Conservation (phyloP, 2,329 filamentous ascomycete genomes). For the Ceratocystis lukuohia region DNA sequence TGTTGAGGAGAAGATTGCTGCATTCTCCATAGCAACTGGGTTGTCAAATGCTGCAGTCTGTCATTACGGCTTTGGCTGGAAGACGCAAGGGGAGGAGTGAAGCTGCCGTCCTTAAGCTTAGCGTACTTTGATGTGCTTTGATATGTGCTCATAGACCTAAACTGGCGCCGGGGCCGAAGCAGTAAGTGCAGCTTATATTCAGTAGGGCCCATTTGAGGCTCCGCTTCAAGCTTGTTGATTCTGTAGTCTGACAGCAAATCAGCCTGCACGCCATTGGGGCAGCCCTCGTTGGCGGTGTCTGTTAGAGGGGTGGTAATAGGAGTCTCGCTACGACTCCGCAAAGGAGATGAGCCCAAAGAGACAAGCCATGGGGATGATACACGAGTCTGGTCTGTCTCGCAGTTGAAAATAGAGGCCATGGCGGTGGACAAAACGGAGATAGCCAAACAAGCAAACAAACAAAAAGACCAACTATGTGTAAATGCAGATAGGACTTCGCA, state of each 20-base stretch:
- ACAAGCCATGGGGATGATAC: constrained; percentile 84
- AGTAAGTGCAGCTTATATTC: constrained; percentile 95
- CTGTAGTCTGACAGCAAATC: constrained; percentile 46
- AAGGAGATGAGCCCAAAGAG: constrained; percentile 32
- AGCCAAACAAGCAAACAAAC: constrained; percentile 1
- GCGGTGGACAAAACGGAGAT: constrained; percentile 16
- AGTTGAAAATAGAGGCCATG: constrained; percentile 96
- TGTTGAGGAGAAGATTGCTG: constrained; percentile 93
- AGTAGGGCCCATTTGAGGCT: constrained; percentile 85
- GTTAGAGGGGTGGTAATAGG: constrained; percentile 24
- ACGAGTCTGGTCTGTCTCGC: constrained; percentile 72
- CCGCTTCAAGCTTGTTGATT: constrained; percentile 67
- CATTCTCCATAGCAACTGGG: constrained; percentile 84
- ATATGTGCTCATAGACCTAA: constrained; percentile 54
- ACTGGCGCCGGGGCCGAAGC: constrained; percentile 62
- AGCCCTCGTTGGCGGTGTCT: not conserved
- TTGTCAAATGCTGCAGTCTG: constrained; percentile 80
- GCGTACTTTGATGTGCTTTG: constrained; percentile 15
- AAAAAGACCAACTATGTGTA: not conserved
- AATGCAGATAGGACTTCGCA: too few relatives aligned
- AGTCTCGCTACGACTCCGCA: constrained; percentile 12
- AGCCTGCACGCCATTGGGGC: constrained; percentile 20
- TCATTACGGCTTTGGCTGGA: constrained; percentile 64
- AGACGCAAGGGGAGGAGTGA: constrained; percentile 28
- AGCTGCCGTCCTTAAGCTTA: constrained; percentile 14